phyloP scores from a whole-genome alignment of 495 filamentous ascomycete species.

The Aspergillus haitiensis region DNA sequence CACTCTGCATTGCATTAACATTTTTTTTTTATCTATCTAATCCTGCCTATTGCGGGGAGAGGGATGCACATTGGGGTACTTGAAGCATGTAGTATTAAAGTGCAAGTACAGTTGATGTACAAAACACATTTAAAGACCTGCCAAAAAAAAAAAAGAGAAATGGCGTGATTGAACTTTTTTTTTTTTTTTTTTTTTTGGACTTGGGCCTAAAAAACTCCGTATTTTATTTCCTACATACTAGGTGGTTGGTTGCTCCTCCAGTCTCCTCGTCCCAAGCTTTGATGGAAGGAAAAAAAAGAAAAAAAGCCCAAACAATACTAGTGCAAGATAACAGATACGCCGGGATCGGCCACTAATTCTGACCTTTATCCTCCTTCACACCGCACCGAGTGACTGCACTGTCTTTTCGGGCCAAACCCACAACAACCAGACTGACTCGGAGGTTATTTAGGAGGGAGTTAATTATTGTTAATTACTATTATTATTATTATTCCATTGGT shows the following conservation, averaged over 20 bases:
- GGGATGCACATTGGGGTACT: neutral
- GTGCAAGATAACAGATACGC: neutral
- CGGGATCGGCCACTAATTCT: constrained; percentile 19
- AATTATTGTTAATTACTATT: neutral
- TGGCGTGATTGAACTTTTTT: constrained; percentile 15
- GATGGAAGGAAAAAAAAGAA: neutral
- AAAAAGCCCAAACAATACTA: neutral
- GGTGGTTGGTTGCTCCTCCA: neutral
- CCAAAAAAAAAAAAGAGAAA: neutral
- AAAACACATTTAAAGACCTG: neutral
- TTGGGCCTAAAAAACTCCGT: neutral
- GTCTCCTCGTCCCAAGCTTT: neutral
- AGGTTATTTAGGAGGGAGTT: no score
- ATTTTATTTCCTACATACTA: neutral
- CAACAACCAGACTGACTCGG: no score
- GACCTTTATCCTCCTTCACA: neutral
- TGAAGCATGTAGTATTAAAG: neutral
- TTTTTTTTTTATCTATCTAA: no score
- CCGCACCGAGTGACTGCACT: neutral
- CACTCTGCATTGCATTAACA: no score
- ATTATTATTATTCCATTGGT: no score
- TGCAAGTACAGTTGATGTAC: neutral
- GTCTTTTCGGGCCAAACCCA: no score
- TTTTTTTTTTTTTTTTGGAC: neutral
- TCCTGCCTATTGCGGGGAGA: no score